Percentiles rank a stretch among this genome's conserved stretches.
Evolutionary conservation across 2,329 filamentous ascomycete genomes (phyloP).

Genomic region (Davidsoniella australis): DNA sequence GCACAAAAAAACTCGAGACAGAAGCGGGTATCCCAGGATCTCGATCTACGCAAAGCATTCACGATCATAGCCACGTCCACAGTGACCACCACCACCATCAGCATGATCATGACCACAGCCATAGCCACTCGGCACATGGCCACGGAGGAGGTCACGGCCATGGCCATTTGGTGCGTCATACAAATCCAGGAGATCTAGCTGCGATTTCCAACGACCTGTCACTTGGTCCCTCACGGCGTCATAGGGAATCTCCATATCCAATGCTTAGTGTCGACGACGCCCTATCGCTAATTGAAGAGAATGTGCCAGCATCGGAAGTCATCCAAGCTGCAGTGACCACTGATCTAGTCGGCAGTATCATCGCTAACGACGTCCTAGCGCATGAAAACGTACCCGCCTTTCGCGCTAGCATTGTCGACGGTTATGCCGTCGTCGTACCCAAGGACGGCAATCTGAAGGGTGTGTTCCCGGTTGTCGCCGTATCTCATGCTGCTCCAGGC

Average conservation of each 20-base stretch:
- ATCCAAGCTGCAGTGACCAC: slow-evolving; percentile 44
- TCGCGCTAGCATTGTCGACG: slow-evolving; percentile 89
- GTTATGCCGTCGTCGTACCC: slow-evolving; percentile 68
- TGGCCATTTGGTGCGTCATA: slow-evolving; percentile 55
- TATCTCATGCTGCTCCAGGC: slow-evolving; percentile 70
- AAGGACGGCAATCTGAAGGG: slow-evolving; percentile 51
- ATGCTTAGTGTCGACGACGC: slow-evolving; percentile 82
- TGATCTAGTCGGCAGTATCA: slow-evolving; percentile 53
- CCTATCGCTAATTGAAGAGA: slow-evolving; percentile 49
- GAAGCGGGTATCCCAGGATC: background rate
- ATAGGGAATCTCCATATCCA: slow-evolving; percentile 76
- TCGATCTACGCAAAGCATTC: slow-evolving; percentile 29
- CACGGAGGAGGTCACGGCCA: slow-evolving; percentile 46
- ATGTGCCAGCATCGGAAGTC: slow-evolving; percentile 48
- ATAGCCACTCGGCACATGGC: slow-evolving; percentile 22
- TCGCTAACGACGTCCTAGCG: slow-evolving; percentile 70
- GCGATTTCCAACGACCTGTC: slow-evolving; percentile 42
- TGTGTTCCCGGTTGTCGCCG: slow-evolving; percentile 65
- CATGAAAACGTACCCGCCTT: slow-evolving; percentile 80
- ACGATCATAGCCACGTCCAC: slow-evolving; percentile 38
- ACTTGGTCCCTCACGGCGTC: slow-evolving; percentile 48
- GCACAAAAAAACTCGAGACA: slow-evolving; percentile 61
- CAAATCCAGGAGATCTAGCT: slow-evolving; percentile 37
- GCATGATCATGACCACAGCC: slow-evolving; percentile 16
- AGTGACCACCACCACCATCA: slow-evolving; percentile 31